These are phyloP conservation scores for Amorphotheca resinae DNA, from an alignment of 495 filamentous ascomycete species.

Conservation along the genomic window DNA sequence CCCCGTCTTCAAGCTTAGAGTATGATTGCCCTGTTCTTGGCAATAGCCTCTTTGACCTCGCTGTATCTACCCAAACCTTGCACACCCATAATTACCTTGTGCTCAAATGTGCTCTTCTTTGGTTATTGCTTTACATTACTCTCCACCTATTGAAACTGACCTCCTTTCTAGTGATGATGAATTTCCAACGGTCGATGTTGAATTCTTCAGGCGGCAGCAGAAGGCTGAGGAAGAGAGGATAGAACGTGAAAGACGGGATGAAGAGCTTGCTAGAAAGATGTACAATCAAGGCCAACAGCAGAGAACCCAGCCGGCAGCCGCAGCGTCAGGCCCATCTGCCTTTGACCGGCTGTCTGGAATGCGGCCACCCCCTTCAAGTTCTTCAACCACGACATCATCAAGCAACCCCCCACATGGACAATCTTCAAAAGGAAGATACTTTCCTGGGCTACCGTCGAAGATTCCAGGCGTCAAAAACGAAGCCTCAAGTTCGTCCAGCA, in stretches of 20 bases:
- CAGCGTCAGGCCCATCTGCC: conserved; percentile 4
- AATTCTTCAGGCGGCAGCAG: conserved; percentile 24
- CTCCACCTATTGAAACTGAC: background rate
- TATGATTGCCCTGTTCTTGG: conserved; percentile 11
- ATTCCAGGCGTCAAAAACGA: background rate
- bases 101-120: conserved; percentile 3
- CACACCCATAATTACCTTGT: too few species aligned
- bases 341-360: conserved; percentile 13
- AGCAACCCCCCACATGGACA: background rate
- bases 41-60: conserved; percentile 15
- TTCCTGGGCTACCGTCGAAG: background rate
- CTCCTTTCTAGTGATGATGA: conserved; percentile 16
- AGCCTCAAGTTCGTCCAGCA: background rate
- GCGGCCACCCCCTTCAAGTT: conserved; percentile 1
- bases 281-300: conserved; percentile 4
- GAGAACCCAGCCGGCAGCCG: background rate
- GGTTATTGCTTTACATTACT: conserved; percentile 1
- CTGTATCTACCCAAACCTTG: conserved; percentile 12
- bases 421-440: conserved; percentile 2
- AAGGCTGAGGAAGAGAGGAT: conserved; percentile 23
- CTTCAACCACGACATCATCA: background rate
- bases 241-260: conserved; percentile 34
- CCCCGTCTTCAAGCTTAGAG: conserved; percentile 20
- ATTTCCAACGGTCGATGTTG: conserved; percentile 4
- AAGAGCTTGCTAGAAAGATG: conserved; percentile 33